Evolutionary conservation across 192 early-diverging fungal genomes (phyloP).

Genomic region (Coemansia sp.): DNA sequence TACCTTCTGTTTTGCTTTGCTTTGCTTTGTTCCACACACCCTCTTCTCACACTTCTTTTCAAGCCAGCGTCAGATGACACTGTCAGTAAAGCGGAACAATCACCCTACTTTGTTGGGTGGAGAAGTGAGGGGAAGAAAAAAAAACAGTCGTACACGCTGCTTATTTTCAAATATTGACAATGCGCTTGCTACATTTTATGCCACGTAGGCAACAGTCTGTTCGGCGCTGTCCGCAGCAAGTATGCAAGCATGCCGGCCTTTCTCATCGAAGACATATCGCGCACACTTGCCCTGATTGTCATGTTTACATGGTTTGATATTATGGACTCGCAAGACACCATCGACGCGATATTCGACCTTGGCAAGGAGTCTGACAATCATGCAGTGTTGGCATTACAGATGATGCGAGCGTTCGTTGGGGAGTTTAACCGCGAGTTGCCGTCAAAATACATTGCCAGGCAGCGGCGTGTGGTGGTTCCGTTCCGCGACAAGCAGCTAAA

Average conservation of each 20-base stretch:
- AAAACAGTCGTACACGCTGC: no score
- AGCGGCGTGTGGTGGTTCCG: constrained; percentile 67
- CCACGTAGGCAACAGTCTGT: constrained; percentile 38
- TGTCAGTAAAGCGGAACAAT: neutral
- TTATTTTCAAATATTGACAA: no score
- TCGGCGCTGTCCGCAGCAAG: constrained; percentile 37
- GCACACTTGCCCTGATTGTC: constrained; percentile 54
- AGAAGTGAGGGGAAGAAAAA: no score
- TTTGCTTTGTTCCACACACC: neutral
- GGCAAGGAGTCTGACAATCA: constrained; percentile 40
- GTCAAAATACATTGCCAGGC: constrained; percentile 63
- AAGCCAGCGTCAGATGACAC: constrained; percentile 3
- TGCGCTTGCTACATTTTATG: no score
- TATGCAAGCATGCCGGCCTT: constrained; percentile 38
- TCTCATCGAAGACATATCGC: constrained; percentile 47
- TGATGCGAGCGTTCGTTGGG: constrained; percentile 67
- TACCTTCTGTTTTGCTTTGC: no score
- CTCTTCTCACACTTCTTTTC: neutral
- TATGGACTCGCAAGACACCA: constrained; percentile 33
- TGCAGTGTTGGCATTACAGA: constrained; percentile 66
- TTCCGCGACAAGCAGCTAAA: constrained; percentile 66
- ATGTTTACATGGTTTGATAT: constrained; percentile 58
- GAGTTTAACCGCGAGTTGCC: constrained; percentile 74
- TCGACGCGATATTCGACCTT: constrained; percentile 46
- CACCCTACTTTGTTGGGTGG: no score